These are phyloP conservation scores for Solanum clarkiae DNA, from an alignment of 257 asterid species.

Conservation along the genomic window DNA sequence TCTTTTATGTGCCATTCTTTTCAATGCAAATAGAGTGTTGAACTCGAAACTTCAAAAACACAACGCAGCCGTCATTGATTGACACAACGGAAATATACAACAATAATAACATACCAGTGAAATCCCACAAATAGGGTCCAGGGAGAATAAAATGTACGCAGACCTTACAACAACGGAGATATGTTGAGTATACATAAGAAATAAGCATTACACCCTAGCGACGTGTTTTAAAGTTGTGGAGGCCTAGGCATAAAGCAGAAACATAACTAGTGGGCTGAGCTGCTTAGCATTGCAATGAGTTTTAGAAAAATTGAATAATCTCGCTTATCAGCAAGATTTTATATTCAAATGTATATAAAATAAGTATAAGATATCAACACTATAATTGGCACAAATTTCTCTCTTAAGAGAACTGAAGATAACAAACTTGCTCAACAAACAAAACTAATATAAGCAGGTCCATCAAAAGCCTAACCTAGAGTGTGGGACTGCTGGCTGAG, in stretches of 20 bases:
- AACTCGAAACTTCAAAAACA: background rate
- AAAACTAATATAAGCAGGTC: background rate
- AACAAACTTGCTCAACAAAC: background rate
- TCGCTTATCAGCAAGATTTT: background rate
- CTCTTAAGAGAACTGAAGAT: background rate
- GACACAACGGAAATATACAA: background rate
- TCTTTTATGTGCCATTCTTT: background rate
- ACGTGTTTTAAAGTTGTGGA: background rate
- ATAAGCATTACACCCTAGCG: background rate
- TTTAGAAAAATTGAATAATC: background rate
- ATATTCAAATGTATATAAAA: background rate
- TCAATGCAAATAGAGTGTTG: background rate
- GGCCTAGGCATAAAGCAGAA: background rate
- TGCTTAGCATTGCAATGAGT: background rate
- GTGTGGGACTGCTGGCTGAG: background rate
- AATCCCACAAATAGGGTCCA: no score
- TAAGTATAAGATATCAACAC: background rate
- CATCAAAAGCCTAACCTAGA: background rate
- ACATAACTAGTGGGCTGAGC: background rate
- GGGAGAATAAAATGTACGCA: no score
- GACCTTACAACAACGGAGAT: background rate
- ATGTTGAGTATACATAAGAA: background rate
- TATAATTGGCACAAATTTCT: background rate
- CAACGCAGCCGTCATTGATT: background rate
- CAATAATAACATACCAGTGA: no score